Conservation (phyloP, 108 stramenopile genomes). For the Cafeteria roenbergensis region DNA sequence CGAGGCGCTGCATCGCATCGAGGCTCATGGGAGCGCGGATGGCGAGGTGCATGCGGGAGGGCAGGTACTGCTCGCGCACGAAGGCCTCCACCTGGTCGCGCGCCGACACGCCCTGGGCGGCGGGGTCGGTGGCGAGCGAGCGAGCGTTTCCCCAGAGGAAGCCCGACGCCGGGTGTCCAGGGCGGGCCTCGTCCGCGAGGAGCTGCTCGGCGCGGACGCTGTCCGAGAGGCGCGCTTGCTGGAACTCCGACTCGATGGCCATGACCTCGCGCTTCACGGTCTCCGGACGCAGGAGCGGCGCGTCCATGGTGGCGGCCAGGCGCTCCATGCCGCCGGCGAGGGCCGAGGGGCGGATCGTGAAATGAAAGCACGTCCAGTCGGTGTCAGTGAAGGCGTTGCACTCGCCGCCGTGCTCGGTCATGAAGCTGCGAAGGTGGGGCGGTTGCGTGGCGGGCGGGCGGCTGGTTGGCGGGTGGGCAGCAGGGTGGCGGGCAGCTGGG, state of each 20-base stretch:
- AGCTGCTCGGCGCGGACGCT: neutral
- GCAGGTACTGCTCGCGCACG: neutral
- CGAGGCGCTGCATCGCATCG: too few species aligned
- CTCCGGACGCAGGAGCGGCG: neutral
- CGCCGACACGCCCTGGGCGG: neutral
- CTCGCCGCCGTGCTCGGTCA: neutral
- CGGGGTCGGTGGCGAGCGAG: neutral
- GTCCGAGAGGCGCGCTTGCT: neutral
- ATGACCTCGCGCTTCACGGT: neutral
- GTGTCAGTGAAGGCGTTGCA: neutral
- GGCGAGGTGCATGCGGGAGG: neutral
- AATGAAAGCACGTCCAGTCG: neutral
- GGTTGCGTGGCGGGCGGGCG: too few species aligned
- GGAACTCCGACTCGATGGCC: constrained; percentile 1
- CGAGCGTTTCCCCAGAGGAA: neutral
- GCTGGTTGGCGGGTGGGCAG: too few species aligned
- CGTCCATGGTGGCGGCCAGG: neutral
- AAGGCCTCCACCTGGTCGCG: neutral
- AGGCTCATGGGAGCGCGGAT: neutral
- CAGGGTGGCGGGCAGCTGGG: too few species aligned
- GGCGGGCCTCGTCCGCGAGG: neutral
- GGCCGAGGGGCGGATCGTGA: neutral
- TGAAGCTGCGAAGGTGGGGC: too few species aligned
- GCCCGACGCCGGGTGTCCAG: neutral
- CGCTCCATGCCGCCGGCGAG: neutral